Evolutionary conservation across 2,329 filamentous ascomycete genomes (phyloP), one percentile per base, ranked within the genome.

Genomic region (Arthrobotrys iridis): DNA sequence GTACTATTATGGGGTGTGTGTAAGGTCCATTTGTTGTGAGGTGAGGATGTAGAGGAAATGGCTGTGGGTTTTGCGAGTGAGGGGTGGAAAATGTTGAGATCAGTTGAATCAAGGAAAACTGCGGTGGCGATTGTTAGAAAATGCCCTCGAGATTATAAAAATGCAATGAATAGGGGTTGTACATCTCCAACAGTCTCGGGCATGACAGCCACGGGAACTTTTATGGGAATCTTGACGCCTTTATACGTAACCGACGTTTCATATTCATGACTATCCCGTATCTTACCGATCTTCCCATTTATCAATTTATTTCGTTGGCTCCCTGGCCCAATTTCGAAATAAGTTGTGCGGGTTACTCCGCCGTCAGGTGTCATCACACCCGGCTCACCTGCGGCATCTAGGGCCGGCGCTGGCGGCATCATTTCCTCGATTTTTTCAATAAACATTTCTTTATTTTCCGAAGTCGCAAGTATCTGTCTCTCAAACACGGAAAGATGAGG

Each of bases 191-290:
- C 95, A 0, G 92, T 97, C 84, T 99, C 95, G 1, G 93, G 92
- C 84, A 93, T 94, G 70, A 96, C 88, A 8, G 95, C 93, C 2
- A 94, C 93, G 0, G 95, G 95, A 5, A 99, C 90, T 83, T 98
- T 98, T 84, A 99, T 93, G 0, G 95, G 95, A 26, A 99, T 94
- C 0, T 94, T 94, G 66, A 98, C 95, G 77, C 93, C 93, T 83
- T 97, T 96, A 84, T 99, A 99, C 81, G 94, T 88, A 79, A 99
- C 93, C 80, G 90, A 93, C 78, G 92, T 96, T 84, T 98, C 95
- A 80, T 97, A 98, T 82, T 99, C 95, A 82, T 99, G 95, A 0
- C 95, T 99, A 81, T 99, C 95, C 80, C 95, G 88, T 6, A 95
- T 77, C 40, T 79, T 77, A 57, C 76, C 74, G 30, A 79, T 76